A percentile compares a stretch with the other conserved stretches of the same genome.
phyloP scores from a whole-genome alignment of 768 basidiomycete species.

The Mycena amicta region DNA sequence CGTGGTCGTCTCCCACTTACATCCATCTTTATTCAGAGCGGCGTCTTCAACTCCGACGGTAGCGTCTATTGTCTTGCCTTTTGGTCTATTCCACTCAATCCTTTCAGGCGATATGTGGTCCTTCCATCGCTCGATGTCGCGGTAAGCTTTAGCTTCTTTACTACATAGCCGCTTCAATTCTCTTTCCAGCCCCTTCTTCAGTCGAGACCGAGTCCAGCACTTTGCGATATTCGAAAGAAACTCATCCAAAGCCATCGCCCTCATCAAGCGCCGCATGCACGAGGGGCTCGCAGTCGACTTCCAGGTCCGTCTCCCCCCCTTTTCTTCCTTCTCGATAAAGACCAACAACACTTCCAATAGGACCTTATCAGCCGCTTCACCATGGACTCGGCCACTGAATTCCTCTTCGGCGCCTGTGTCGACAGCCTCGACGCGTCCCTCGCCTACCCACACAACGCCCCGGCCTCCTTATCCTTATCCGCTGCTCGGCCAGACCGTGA shows the following conservation, averaged over 20 bases:
- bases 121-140: slow-evolving; percentile 27
- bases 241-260: slow-evolving; percentile 13
- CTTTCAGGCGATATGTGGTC: slow-evolving; percentile 24
- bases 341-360: background rate
- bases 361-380: slow-evolving; percentile 27
- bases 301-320: slow-evolving; percentile 13
- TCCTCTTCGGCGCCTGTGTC: slow-evolving; percentile 34
- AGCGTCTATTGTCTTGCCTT: background rate
- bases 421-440: slow-evolving; percentile 25
- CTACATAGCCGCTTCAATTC: background rate
- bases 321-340: background rate
- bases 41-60: slow-evolving; percentile 31
- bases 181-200: slow-evolving; percentile 22
- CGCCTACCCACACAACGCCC: slow-evolving; percentile 21
- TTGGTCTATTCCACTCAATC: background rate
- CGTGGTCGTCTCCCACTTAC: background rate
- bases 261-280: slow-evolving; percentile 17
- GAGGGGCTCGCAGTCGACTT: slow-evolving; percentile 22
- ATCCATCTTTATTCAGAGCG: slow-evolving; percentile 24
- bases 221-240: slow-evolving; percentile 28
- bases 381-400: slow-evolving; percentile 35
- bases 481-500: background rate
- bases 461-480: background rate
- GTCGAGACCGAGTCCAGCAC: slow-evolving; percentile 23
- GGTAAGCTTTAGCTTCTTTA: background rate